Evolutionary conservation across 306 rosid genomes (phyloP), one percentile per base, ranked within the genome.

Genomic region (Astragalus glycyphyllos): DNA sequence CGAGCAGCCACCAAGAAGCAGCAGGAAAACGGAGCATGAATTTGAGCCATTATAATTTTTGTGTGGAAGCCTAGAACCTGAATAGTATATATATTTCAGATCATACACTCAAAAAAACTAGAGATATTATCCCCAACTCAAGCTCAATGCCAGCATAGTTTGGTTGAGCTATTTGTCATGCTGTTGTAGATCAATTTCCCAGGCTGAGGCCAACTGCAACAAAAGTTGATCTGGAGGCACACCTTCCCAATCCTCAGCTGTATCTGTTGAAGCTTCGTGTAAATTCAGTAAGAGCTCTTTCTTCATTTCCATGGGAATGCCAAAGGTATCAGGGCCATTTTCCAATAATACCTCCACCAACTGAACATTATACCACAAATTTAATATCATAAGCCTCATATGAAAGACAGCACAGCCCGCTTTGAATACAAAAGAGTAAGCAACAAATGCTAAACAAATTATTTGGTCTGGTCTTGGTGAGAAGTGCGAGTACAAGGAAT

Each of bases 211-310:
- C 72, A 94, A 73, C 74, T 94, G 99, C 76, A 90, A 80, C 65
- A 87, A 51, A 56, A 94, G 92, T 64, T 94, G 96, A 69, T 89
- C 90, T 7, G 99, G 92, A 26, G 69, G 77, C 16, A 78, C 83
- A 53, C 99, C 97, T 77, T 94, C 99, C 97, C 99, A 91, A 49
- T 86, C 95, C 77, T 90, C 98, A 10, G 89, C 80, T 31, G 84
- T 78, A 68, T 89, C 96, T 79, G 85, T 81, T 16, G 96, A 88
- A 77, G 96, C 92, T 79, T 94, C 98, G 54, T 90, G 87, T 65
- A 94, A 81, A 81, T 87, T 94, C 78, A 87, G 77, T 41, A 94
- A 60, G 41, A 94, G 72, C 77, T 89, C 92, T 75, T 87, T 89
- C 95, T 86, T 94, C 61, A 84, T 71, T 64, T 94, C 97, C 86